Percentiles rank a stretch among this genome's conserved stretches.
Evolutionary conservation across 164 flowering plant genomes (phyloP).

Genomic region (Berberis thunbergii): DNA sequence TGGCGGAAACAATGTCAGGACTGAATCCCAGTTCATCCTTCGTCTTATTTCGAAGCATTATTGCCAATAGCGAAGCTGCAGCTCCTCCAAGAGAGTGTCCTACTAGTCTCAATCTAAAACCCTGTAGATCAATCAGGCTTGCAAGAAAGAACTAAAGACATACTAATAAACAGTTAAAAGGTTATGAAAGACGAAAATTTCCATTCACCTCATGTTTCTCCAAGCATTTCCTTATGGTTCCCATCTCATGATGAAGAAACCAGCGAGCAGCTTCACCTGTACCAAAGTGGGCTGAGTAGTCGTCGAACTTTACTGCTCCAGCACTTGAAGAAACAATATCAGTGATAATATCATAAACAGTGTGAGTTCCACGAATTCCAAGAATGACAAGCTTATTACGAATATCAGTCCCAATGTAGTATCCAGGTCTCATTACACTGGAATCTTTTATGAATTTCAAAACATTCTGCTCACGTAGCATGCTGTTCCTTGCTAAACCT

Average conservation of each 20-base stretch:
- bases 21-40: constrained; percentile 55
- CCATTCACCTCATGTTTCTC: constrained; percentile 58
- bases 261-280: constrained; percentile 94
- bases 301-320: constrained; percentile 69
- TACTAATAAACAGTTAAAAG: not conserved
- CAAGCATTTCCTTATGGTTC: constrained; percentile 62
- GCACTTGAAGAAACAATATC: constrained; percentile 73
- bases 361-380: constrained; percentile 93
- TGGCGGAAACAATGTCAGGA: constrained; percentile 65
- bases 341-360: constrained; percentile 80
- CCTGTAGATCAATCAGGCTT: constrained; percentile 55
- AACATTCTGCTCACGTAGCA: constrained; percentile 76
- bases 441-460: constrained; percentile 66
- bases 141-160: constrained; percentile 5
- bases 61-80: constrained; percentile 64
- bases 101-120: constrained; percentile 76
- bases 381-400: constrained; percentile 66
- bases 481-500: constrained; percentile 58
- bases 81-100: constrained; percentile 94
- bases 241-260: constrained; percentile 78
- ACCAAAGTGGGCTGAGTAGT: constrained; percentile 90
- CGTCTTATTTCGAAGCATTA: constrained; percentile 63
- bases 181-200: not conserved
- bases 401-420: constrained; percentile 73
- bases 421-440: constrained; percentile 89